phyloP scores from a whole-genome alignment of 331 rosid genomes.

The Cydonia oblonga region DNA sequence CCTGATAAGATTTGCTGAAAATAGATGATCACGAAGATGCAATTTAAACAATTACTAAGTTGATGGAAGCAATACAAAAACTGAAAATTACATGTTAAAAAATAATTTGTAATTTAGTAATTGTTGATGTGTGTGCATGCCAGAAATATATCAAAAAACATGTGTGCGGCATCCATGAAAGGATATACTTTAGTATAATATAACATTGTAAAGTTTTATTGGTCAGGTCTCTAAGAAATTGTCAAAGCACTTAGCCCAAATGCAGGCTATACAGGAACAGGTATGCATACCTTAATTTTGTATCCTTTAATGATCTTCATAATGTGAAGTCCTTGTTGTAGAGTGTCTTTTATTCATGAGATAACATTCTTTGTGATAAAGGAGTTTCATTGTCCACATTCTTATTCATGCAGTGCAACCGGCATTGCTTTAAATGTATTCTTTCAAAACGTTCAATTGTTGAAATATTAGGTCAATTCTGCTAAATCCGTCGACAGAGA shows the following conservation, averaged over 20 bases:
- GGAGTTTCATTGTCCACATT: not conserved
- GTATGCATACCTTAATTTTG: conserved; percentile 17
- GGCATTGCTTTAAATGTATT: not conserved
- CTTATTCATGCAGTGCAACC: not conserved
- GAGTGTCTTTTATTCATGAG: not conserved
- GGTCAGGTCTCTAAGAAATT: conserved; percentile 62
- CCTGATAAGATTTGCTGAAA: not conserved
- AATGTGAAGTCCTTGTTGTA: not conserved
- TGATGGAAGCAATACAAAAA: not conserved
- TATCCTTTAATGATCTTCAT: not conserved
- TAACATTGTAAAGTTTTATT: not conserved
- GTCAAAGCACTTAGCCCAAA: conserved; percentile 51
- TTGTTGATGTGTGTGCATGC: not conserved
- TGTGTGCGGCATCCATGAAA: not conserved
- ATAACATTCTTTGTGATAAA: not conserved
- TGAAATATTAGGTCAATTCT: conserved; percentile 46
- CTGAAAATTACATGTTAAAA: not conserved
- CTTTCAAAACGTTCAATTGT: conserved; percentile 12
- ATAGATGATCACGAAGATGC: not conserved
- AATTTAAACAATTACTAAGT: not conserved
- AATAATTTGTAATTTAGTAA: not conserved
- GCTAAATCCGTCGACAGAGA: conserved; percentile 70
- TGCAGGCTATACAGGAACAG: conserved; percentile 82
- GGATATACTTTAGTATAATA: not conserved
- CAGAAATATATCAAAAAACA: not conserved